Base-by-base conservation (phyloP, 1,284 basidiomycete species). In the Trametes versicolor region DNA sequence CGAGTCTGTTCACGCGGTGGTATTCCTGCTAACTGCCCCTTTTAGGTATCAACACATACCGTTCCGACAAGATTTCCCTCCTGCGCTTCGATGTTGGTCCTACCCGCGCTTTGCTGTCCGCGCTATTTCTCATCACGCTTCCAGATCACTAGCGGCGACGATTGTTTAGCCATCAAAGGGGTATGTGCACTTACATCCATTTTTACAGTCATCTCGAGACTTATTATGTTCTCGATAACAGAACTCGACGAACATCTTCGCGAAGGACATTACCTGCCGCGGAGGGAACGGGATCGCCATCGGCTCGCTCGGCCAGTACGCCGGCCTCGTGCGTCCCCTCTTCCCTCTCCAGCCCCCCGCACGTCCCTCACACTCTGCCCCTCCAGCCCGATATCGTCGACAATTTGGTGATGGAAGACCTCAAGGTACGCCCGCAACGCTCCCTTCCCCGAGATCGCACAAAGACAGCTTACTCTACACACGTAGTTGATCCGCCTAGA, bases 211-310 rank as follows among this genome's bases (percentile, higher is more conserved):
- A 47, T 1, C 27, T 36, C 12, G 25, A 4, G 25, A n/a, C 48
- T 17, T 37, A 52, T 34, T n/a, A 32, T n/a, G 2, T 25, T n/a
- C n/a, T n/a, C n/a, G n/a, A 4, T 19, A 3, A 7, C 37, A 88
- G 82, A 89, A 88, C 72, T 85, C 86, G 25, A 84, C 87, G 1
- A 85, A 87, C 66, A 79, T 90, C 62, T 55, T 80, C 19, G 82
- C 80, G 0, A 74, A 78, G 0, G 85, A 86, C 70, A 79, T 87
- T 43, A 83, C 82, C 27, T 88, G 87, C 67, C 79, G 81, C 27
- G 87, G 87, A n/a, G 88, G 88, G 12, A 89, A 87, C 63, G 88
- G 87, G 3, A 83, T 90, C 49, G 87, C 88, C 0, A 83, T 90
- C 67, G 88, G 88, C 19, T 88, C 86, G 4, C 76, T 89, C 19